Evolutionary conservation across 768 basidiomycete species (phyloP).

Genomic region (Mycena chlorophos): DNA sequence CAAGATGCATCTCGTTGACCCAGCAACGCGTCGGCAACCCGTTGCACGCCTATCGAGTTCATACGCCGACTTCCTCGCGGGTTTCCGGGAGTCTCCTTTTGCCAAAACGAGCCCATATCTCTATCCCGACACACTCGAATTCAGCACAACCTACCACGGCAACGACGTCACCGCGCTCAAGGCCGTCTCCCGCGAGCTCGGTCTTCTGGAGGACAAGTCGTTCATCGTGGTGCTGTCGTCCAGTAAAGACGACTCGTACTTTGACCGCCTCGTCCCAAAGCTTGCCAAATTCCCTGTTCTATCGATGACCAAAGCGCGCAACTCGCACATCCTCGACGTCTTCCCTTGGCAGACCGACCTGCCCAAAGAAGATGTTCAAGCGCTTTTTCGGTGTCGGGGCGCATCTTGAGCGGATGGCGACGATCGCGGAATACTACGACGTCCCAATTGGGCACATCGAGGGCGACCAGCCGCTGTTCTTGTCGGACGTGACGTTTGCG

Average conservation of each 20-base stretch:
- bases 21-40: constrained; percentile 81
- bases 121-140: constrained; percentile 66
- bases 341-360: constrained; percentile 90
- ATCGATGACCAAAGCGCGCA: constrained; percentile 79
- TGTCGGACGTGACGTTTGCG: constrained; percentile 90
- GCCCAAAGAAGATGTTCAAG: constrained; percentile 75
- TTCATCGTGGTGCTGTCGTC: constrained; percentile 84
- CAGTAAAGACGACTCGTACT: constrained; percentile 78
- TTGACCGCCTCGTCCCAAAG: constrained; percentile 69
- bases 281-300: constrained; percentile 84
- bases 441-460: constrained; percentile 92
- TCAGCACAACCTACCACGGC: constrained; percentile 72
- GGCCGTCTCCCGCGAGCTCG: constrained; percentile 85
- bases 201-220: constrained; percentile 69
- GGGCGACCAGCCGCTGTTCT: constrained; percentile 82
- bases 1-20: constrained; percentile 88
- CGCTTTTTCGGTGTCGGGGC: constrained; percentile 77
- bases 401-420: constrained; percentile 79
- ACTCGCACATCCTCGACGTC: constrained; percentile 70
- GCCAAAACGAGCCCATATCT: constrained; percentile 49
- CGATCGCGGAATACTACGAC: constrained; percentile 88
- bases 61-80: constrained; percentile 64
- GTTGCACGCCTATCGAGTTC: constrained; percentile 74
- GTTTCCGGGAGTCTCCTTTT: constrained; percentile 41
- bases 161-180: constrained; percentile 80